phyloP scores from a whole-genome alignment of 768 basidiomycete genomes.

The Trametes punicea region DNA sequence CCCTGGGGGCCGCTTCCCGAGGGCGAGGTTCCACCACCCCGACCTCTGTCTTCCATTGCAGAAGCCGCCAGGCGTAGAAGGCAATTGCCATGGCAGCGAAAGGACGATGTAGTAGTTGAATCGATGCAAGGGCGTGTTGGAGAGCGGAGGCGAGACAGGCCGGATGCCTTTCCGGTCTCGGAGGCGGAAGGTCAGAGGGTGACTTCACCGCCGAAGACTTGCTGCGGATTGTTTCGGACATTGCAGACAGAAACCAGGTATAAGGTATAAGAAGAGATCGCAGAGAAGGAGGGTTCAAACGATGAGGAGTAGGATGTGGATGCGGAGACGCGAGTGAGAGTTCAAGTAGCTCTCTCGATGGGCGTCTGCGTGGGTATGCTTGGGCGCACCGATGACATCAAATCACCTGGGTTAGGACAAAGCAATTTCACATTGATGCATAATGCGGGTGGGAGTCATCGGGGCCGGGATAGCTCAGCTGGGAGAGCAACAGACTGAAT shows the following conservation, averaged over 20 bases:
- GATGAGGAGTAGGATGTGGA: neutral
- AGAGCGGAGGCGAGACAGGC: slow-evolving; percentile 43
- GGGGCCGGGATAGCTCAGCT: too few relatives aligned
- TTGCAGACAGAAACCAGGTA: neutral
- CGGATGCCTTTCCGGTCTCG: slow-evolving; percentile 28
- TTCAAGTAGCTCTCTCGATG: neutral
- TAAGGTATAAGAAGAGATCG: neutral
- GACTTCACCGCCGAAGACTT: slow-evolving; percentile 20
- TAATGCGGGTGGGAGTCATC: too few relatives aligned
- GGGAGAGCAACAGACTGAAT: too few relatives aligned
- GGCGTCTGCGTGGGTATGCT: neutral
- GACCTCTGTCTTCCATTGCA: slow-evolving; percentile 49
- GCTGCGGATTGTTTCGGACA: slow-evolving; percentile 14
- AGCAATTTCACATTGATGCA: too few relatives aligned
- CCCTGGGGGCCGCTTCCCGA: slow-evolving; percentile 37
- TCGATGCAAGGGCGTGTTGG: slow-evolving; percentile 39
- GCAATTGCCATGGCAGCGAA: slow-evolving; percentile 40
- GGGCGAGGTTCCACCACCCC: slow-evolving; percentile 60
- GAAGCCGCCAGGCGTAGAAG: slow-evolving; percentile 49
- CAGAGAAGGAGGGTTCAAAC: neutral
- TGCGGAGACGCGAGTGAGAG: neutral
- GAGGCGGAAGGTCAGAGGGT: slow-evolving; percentile 27
- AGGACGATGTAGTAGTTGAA: slow-evolving; percentile 50
- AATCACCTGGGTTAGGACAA: too few relatives aligned
- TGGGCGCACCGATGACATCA: neutral